A percentile compares a stretch with the other conserved stretches of the same genome.
These are phyloP conservation scores for Calamus simplicifolius DNA, from an alignment of 176 grass and related monocot species.

Conservation along the genomic window DNA sequence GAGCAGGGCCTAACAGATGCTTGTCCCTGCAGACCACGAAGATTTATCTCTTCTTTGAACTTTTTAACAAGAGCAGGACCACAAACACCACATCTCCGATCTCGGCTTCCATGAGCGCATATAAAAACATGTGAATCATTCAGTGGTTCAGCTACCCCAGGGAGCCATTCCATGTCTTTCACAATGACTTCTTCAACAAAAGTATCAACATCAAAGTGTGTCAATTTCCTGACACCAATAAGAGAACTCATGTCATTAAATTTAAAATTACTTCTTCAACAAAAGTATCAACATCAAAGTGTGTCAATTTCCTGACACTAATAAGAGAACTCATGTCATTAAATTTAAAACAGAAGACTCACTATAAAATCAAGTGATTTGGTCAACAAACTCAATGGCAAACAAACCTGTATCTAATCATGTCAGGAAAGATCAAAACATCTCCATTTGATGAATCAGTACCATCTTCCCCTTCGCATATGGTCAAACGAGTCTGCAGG, in stretches of 20 bases:
- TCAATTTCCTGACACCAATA: slow-evolving; percentile 6
- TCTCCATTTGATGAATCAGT: slow-evolving; percentile 22
- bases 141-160: slow-evolving; percentile 5
- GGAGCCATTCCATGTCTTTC: slow-evolving; percentile 14
- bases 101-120: slow-evolving; percentile 23
- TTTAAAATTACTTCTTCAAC: slow-evolving; percentile 17
- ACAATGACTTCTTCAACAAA: slow-evolving; percentile 27
- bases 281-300: slow-evolving; percentile 19
- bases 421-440: slow-evolving; percentile 27
- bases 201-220: slow-evolving; percentile 16
- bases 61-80: slow-evolving; percentile 16
- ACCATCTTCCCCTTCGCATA: slow-evolving; percentile 22
- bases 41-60: slow-evolving; percentile 23
- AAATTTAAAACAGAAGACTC: too few species aligned
- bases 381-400: not conserved
- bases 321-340: not conserved
- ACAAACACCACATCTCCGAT: slow-evolving; percentile 23
- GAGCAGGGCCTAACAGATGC: slow-evolving; percentile 22
- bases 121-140: slow-evolving; percentile 18
- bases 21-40: slow-evolving; percentile 10
- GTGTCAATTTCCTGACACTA: slow-evolving; percentile 7
- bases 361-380: not conserved
- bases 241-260: not conserved
- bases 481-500: slow-evolving; percentile 19
- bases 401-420: slow-evolving; percentile 23